These are phyloP conservation scores for Triticum urartu DNA, from an alignment of 176 grass and related monocot genomes.

Conservation along the genomic window DNA sequence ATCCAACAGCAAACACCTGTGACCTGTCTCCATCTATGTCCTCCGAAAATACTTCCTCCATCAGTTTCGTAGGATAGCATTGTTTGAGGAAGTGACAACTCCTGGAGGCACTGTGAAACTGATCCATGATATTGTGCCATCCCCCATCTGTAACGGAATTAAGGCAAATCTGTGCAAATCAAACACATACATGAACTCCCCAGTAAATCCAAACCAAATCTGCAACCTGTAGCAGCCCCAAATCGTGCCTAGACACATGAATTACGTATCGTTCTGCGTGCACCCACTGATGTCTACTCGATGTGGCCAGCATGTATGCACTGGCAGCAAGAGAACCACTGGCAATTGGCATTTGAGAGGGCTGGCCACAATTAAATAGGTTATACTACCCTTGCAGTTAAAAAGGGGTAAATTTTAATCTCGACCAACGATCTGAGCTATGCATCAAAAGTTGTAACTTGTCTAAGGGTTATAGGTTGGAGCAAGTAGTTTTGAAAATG, in stretches of 20 bases:
- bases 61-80: neutral
- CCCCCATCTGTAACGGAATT: neutral
- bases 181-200: neutral
- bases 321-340: too few relatives aligned
- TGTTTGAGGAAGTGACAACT: neutral
- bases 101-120: neutral
- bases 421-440: neutral
- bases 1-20: neutral
- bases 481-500: neutral
- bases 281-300: too few relatives aligned
- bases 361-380: neutral
- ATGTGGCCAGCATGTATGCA: too few relatives aligned
- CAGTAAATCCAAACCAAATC: neutral
- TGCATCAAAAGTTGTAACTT: neutral
- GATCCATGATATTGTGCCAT: neutral
- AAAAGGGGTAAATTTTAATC: neutral
- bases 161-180: neutral
- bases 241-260: too few relatives aligned
- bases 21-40: neutral
- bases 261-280: too few relatives aligned
- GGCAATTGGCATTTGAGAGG: neutral
- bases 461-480: neutral
- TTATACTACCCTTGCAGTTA: neutral
- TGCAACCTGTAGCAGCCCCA: too few relatives aligned
- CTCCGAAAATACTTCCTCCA: neutral